Evolutionary conservation across 176 grass and related monocot species (phyloP), one percentile per base, ranked within the genome.

Genomic region (Sorghum bicolor): DNA sequence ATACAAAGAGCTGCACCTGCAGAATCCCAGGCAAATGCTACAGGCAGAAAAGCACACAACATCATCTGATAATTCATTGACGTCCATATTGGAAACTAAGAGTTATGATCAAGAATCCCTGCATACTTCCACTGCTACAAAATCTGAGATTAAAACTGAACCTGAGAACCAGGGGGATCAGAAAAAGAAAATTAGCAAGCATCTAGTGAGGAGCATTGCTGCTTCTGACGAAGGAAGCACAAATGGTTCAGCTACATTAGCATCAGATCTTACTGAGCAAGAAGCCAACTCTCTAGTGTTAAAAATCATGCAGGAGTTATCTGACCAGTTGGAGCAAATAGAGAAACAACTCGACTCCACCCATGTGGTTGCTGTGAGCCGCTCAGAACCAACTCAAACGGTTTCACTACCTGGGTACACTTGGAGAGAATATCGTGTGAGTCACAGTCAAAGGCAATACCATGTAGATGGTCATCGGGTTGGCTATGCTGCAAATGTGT

Each of bases 171-270:
- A 12, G 47, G 68, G 72, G 39, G 82, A 80, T 66, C 82, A 73
- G 50, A 70, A 93, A 81, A 28, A 82, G 58, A 69, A 93, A 81
- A 28, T 81, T 69, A 85, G 7, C 69, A 78, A 17, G 36, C 82
- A 77, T 82, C 28, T 70, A 17, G 77, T 44, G 80, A 90, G 72
- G 55, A 75, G 64, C 36, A 20, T 48, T 69, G 26, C 87, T 72
- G 83, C 79, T 83, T 88, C 70, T 79, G 61, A 84, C 72, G 79
- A 94, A 47, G 91, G 64, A 37, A 72, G 28, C 78, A 78, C n/a
- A 33, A 68, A 77, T 80, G 75, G 62, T 72, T 71, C 48, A 47
- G 24, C 34, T 80, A 33, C 38, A n/a, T 10, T 45, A 52, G 20
- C 33, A 47, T 63, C n/a, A 72, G 66, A 64, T 63, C 68, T 64